phyloP scores from a whole-genome alignment of 2,329 filamentous ascomycete genomes.

The Knoxdaviesia proteae region DNA sequence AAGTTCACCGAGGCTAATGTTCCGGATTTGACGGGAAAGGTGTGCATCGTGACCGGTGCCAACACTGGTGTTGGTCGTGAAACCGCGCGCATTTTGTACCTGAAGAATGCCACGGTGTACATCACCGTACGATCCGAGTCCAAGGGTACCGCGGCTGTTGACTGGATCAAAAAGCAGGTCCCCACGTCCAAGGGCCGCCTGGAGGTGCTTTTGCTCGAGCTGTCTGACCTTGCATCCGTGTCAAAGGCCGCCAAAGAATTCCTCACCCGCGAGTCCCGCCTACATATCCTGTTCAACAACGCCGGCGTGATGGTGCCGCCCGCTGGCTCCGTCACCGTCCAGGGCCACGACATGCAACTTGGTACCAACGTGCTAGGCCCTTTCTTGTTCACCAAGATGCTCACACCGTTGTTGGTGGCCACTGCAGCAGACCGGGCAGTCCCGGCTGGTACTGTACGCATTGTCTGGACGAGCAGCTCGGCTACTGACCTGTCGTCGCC shows the following conservation, averaged over 20 bases:
- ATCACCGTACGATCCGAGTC: conserved; percentile 24
- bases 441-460: conserved; percentile 11
- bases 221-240: conserved; percentile 16
- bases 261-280: conserved; percentile 10
- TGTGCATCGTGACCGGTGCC: conserved; percentile 28
- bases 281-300: conserved; percentile 24
- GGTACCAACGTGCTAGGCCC: conserved; percentile 17
- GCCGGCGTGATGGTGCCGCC: conserved; percentile 22
- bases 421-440: conserved; percentile 12
- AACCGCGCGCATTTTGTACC: conserved; percentile 30
- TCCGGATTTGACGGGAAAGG: conserved; percentile 34
- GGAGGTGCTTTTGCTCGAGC: conserved; percentile 23
- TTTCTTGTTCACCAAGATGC: conserved; percentile 17
- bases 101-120: conserved; percentile 32
- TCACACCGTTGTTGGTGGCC: conserved; percentile 14
- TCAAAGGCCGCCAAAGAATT: conserved; percentile 12
- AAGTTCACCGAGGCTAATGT: conserved; percentile 37
- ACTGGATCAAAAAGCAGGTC: conserved; percentile 15
- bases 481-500: conserved; percentile 9
- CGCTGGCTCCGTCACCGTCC: conserved; percentile 17
- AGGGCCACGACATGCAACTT: conserved; percentile 21
- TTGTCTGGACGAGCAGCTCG: conserved; percentile 14
- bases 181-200: conserved; percentile 18
- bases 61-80: conserved; percentile 27
- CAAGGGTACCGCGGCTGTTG: conserved; percentile 23